Evolutionary conservation across 352 stramenopile genomes (phyloP).

Genomic region (Globisporangium okanoganense): DNA sequence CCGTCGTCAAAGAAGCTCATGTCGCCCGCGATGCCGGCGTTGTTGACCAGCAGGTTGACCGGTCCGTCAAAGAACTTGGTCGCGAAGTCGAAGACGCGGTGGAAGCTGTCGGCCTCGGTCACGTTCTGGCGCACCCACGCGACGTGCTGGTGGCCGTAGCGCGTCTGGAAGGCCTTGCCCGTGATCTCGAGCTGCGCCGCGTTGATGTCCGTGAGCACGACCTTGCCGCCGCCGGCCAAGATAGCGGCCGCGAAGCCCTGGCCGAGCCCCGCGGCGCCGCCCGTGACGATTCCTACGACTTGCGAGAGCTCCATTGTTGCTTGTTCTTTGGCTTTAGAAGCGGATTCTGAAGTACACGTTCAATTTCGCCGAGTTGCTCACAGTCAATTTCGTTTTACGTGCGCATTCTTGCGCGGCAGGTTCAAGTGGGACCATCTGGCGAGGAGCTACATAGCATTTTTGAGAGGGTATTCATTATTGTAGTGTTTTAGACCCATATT

Average conservation of each 20-base stretch:
- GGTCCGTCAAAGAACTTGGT: conserved; percentile 52
- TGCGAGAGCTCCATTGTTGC: conserved; percentile 55
- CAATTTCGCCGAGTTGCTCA: too few species aligned
- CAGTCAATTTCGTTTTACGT: conserved; percentile 2
- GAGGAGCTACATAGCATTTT: background rate
- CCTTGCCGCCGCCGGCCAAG: conserved; percentile 41
- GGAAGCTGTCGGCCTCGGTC: conserved; percentile 59
- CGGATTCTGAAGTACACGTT: background rate
- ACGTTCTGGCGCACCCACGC: conserved; percentile 71
- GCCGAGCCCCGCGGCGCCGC: conserved; percentile 60
- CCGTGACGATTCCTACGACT: conserved; percentile 65
- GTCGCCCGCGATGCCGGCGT: conserved; percentile 65
- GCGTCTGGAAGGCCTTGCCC: conserved; percentile 49
- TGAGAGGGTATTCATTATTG: background rate
- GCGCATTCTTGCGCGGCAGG: background rate
- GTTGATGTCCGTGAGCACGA: conserved; percentile 80
- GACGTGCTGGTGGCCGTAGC: conserved; percentile 49
- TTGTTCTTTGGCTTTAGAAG: background rate
- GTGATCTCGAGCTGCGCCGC: conserved; percentile 48
- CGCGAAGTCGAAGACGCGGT: conserved; percentile 51
- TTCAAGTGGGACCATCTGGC: background rate
- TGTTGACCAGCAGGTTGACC: conserved; percentile 80
- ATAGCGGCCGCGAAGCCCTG: conserved; percentile 58
- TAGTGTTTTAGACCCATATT: too few species aligned
- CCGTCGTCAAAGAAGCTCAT: conserved; percentile 45